A percentile compares a stretch with the other conserved stretches of the same genome.
These are phyloP conservation scores for Schizochytrium sp. DNA, from an alignment of 108 stramenopile genomes.

Conservation along the genomic window DNA sequence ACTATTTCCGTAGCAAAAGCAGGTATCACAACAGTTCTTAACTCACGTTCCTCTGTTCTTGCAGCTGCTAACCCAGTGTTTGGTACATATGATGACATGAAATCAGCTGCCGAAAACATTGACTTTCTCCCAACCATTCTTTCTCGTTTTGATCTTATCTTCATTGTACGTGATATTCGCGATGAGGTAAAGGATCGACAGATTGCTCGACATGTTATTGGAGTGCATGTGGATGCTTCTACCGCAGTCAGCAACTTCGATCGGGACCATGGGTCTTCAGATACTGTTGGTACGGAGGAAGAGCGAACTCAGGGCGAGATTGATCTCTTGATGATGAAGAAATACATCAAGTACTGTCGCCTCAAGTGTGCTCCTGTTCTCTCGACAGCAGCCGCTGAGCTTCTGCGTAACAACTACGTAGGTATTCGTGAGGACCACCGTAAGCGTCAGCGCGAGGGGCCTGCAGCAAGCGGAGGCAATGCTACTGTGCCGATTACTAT, in stretches of 20 bases:
- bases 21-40: constrained; percentile 97
- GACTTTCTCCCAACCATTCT: constrained; percentile 98
- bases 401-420: constrained; percentile 90
- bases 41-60: constrained; percentile 88
- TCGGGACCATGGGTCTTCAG: constrained; percentile 47
- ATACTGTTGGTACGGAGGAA: constrained; percentile 64
- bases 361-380: constrained; percentile 88
- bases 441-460: constrained; percentile 69
- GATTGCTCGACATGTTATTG: constrained; percentile 97
- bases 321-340: constrained; percentile 93
- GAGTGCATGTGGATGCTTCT: constrained; percentile 83
- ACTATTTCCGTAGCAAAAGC: constrained; percentile 99
- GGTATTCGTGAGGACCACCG: constrained; percentile 92
- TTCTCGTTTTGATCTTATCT: constrained; percentile 97
- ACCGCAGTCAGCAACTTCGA: constrained; percentile 65
- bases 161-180: constrained; percentile 94
- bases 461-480: constrained; percentile 60
- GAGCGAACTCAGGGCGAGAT: constrained; percentile 83
- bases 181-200: constrained; percentile 93
- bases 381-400: constrained; percentile 87
- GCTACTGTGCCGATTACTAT: constrained; percentile 96
- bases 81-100: constrained; percentile 97
- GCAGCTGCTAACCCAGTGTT: constrained; percentile 99
- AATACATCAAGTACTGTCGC: constrained; percentile 96
- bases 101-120: constrained; percentile 95